Percentiles rank a stretch among this genome's conserved stretches.
Conservation (phyloP, 176 grass and related monocot species). For the Oryza rufipogon region DNA sequence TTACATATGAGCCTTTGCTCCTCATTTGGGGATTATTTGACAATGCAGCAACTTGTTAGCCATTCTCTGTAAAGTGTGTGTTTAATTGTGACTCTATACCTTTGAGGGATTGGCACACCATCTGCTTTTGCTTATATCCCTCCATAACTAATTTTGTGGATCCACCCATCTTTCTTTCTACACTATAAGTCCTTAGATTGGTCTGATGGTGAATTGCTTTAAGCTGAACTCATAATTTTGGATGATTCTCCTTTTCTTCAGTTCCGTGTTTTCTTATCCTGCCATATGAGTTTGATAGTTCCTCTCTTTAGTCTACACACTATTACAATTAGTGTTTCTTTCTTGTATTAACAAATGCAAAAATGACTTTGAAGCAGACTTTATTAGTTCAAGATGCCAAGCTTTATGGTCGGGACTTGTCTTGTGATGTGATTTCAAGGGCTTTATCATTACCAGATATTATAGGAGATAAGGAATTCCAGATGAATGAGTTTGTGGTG, state of each 20-base stretch:
- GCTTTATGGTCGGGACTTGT: conserved; percentile 75
- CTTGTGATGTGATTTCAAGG: conserved; percentile 88
- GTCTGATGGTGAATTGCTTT: background rate
- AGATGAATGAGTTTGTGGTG: conserved; percentile 93
- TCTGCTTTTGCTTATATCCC: conserved; percentile 4
- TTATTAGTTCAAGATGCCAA: conserved; percentile 86
- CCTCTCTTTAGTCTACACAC: conserved; percentile 6
- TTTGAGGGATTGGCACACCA: background rate
- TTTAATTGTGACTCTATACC: background rate
- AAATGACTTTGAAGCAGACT: conserved; percentile 56
- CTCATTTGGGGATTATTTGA: background rate
- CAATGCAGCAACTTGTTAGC: conserved; percentile 5
- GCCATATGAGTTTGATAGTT: conserved; percentile 10
- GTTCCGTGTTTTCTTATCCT: conserved; percentile 5
- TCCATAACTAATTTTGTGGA: background rate
- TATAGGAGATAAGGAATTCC: conserved; percentile 87
- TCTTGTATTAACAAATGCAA: conserved; percentile 29
- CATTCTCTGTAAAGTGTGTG: background rate
- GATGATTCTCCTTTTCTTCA: conserved; percentile 1
- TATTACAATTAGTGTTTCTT: conserved; percentile 27
- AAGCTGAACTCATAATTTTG: background rate
- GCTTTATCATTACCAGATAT: conserved; percentile 77
- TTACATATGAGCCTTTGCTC: background rate
- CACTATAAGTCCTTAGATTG: background rate
- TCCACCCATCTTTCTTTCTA: background rate